A percentile compares a stretch with the other conserved stretches of the same genome.
These are phyloP conservation scores for Phytophthora europaea DNA, from an alignment of 352 stramenopile genomes.

Conservation along the genomic window DNA sequence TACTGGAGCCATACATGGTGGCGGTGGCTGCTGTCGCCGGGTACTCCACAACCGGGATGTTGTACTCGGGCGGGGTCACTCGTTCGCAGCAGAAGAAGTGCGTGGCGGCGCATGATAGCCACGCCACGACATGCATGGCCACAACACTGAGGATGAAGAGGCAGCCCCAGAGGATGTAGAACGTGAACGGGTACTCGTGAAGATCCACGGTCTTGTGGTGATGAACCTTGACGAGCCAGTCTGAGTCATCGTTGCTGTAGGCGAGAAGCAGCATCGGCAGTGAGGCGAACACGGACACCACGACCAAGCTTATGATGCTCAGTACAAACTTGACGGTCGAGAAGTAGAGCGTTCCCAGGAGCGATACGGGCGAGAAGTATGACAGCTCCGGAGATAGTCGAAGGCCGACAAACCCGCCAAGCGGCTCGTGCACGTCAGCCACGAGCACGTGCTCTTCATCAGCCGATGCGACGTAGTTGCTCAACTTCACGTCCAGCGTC, in stretches of 20 bases:
- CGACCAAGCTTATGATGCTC: conserved; percentile 52
- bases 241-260: conserved; percentile 23
- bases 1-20: conserved; percentile 31
- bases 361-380: conserved; percentile 66
- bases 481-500: conserved; percentile 67
- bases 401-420: conserved; percentile 46
- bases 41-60: conserved; percentile 51
- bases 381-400: conserved; percentile 61
- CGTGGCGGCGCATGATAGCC: conserved; percentile 54
- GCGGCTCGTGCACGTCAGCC: conserved; percentile 42
- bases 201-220: conserved; percentile 43
- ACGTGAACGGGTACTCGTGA: conserved; percentile 49
- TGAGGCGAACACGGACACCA: conserved; percentile 42
- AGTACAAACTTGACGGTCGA: conserved; percentile 70
- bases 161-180: conserved; percentile 51
- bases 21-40: conserved; percentile 6
- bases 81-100: conserved; percentile 77
- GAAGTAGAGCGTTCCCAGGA: conserved; percentile 76
- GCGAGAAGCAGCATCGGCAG: conserved; percentile 39
- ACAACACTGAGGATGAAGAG: conserved; percentile 64
- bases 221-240: conserved; percentile 36
- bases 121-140: conserved; percentile 63
- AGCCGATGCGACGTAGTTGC: conserved; percentile 64
- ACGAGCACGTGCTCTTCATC: conserved; percentile 59
- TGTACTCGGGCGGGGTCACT: conserved; percentile 62